Conservation (phyloP, 192 early-diverging fungal genomes). For the Phycomyces nitens region DNA sequence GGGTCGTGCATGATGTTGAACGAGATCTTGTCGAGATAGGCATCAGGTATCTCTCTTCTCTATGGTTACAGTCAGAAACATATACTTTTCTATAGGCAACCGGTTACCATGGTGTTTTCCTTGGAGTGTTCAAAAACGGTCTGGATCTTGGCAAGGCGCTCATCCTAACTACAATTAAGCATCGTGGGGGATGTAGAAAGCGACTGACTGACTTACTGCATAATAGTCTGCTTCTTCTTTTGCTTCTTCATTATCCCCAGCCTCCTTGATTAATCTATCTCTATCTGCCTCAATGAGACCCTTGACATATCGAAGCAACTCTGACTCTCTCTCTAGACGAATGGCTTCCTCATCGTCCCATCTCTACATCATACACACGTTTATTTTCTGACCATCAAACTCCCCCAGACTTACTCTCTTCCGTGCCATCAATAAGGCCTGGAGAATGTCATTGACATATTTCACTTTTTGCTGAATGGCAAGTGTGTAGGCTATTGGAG, state of each 20-base stretch:
- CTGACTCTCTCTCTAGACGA: conserved; percentile 52
- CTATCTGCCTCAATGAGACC: conserved; percentile 59
- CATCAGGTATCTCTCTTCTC: conserved; percentile 37
- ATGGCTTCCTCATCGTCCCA: conserved; percentile 64
- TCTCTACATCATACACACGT: conserved; percentile 29
- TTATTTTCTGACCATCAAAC: background rate
- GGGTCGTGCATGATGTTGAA: conserved; percentile 83
- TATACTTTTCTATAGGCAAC: too few relatives aligned
- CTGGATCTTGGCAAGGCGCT: conserved; percentile 33
- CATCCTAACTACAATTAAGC: conserved; percentile 35
- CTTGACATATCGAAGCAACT: conserved; percentile 61
- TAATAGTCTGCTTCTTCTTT: conserved; percentile 26
- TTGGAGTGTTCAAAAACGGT: conserved; percentile 52
- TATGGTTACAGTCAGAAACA: too few relatives aligned
- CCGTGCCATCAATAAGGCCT: conserved; percentile 57
- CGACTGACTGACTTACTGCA: too few relatives aligned
- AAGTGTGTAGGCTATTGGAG: conserved; percentile 53
- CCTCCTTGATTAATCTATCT: conserved; percentile 31
- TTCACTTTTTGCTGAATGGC: conserved; percentile 52
- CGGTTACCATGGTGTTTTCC: conserved; percentile 37
- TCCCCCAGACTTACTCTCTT: conserved; percentile 33
- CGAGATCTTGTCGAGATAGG: conserved; percentile 52
- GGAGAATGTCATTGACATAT: conserved; percentile 63
- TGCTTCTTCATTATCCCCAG: conserved; percentile 19
- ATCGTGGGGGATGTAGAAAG: too few relatives aligned